These are phyloP conservation scores for Ustilago shanxiensis DNA, from an alignment of 1,284 basidiomycete genomes.

Conservation along the genomic window DNA sequence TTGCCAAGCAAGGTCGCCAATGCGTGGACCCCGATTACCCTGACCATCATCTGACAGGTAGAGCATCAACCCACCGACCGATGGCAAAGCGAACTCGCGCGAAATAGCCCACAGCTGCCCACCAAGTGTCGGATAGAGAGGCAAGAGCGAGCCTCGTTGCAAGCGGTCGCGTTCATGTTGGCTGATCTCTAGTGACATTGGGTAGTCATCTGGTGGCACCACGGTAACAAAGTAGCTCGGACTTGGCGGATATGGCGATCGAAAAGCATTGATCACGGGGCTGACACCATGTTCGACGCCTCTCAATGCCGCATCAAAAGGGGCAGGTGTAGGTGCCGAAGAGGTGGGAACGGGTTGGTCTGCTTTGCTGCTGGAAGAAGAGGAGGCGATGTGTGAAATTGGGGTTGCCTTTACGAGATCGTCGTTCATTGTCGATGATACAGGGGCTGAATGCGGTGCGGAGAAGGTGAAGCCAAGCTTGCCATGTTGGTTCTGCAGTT, in stretches of 20 bases:
- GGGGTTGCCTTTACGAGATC: neutral
- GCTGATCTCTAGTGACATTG: conserved; percentile 23
- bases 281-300: conserved; percentile 43
- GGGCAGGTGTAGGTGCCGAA: neutral
- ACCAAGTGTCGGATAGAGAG: conserved; percentile 65
- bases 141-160: conserved; percentile 63
- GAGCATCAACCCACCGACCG: conserved; percentile 64
- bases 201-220: conserved; percentile 50
- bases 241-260: conserved; percentile 43
- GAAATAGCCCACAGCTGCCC: conserved; percentile 69
- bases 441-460: conserved; percentile 7
- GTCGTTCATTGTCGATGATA: conserved; percentile 2
- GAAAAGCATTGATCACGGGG: conserved; percentile 33
- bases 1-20: conserved; percentile 65
- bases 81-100: conserved; percentile 66
- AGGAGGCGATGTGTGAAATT: conserved; percentile 15
- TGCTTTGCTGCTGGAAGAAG: neutral
- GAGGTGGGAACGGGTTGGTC: neutral
- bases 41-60: conserved; percentile 64
- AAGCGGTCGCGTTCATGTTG: conserved; percentile 27
- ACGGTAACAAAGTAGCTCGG: conserved; percentile 57
- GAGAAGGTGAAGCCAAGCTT: conserved; percentile 15
- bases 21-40: conserved; percentile 64
- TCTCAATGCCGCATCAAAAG: conserved; percentile 2
- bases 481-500: conserved; percentile 1